Conservation (phyloP, 176 grass and related monocot genomes). For the Eleusine coracana region DNA sequence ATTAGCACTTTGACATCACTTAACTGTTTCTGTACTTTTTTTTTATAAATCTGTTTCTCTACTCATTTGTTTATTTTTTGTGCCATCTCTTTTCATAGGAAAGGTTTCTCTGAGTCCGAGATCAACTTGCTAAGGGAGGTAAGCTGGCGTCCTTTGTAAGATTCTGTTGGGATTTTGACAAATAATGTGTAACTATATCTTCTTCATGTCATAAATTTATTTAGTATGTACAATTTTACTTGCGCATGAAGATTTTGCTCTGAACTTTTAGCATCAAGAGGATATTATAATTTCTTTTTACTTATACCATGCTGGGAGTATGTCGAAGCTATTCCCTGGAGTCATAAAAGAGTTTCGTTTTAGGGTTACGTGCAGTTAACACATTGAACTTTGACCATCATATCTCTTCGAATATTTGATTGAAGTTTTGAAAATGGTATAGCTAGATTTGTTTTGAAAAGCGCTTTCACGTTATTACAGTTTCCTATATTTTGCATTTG, state of each 20-base stretch:
- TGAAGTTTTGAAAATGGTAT: background rate
- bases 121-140: conserved; percentile 90
- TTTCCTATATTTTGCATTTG: background rate
- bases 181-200: background rate
- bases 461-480: background rate
- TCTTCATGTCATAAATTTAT: background rate
- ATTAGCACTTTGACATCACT: background rate
- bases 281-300: background rate
- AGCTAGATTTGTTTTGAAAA: background rate
- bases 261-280: conserved; percentile 4
- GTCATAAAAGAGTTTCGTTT: background rate
- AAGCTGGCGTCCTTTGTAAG: conserved; percentile 17
- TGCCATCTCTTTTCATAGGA: conserved; percentile 55
- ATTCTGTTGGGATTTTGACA: conserved; percentile 2
- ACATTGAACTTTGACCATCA: background rate
- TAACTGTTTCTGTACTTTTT: conserved; percentile 16
- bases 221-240: conserved; percentile 15
- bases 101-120: conserved; percentile 85
- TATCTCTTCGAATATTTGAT: background rate
- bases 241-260: background rate
- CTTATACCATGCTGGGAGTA: background rate
- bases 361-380: background rate
- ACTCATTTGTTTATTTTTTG: conserved; percentile 40
- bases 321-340: background rate
- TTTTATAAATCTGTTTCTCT: conserved; percentile 12